phyloP scores from a whole-genome alignment of 306 rosid species.

The Rosa persica region DNA sequence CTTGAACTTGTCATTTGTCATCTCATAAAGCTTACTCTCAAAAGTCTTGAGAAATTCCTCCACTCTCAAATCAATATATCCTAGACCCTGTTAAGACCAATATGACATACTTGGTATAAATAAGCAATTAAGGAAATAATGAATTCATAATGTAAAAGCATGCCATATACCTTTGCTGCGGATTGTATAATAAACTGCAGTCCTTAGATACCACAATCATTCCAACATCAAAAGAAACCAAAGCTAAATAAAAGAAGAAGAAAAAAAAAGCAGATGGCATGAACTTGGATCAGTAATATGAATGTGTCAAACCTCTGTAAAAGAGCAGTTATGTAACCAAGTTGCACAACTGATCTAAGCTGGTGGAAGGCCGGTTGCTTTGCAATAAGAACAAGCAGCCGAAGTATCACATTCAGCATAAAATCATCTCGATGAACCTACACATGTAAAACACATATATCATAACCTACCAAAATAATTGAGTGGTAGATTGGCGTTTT shows the following conservation, averaged over 20 bases:
- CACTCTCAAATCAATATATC: slow-evolving; percentile 69
- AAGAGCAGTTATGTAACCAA: slow-evolving; percentile 80
- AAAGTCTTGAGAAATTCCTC: slow-evolving; percentile 77
- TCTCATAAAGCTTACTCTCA: slow-evolving; percentile 67
- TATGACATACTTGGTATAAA: slow-evolving; percentile 17
- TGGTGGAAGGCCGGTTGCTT: slow-evolving; percentile 98
- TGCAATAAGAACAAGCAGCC: slow-evolving; percentile 79
- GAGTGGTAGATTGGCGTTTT: neutral
- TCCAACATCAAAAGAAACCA: slow-evolving; percentile 39
- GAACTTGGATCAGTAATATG: slow-evolving; percentile 12
- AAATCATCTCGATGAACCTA: slow-evolving; percentile 88
- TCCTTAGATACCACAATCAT: slow-evolving; percentile 78
- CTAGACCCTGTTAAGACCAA: slow-evolving; percentile 61
- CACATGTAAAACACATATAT: slow-evolving; percentile 19
- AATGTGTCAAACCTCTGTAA: slow-evolving; percentile 58
- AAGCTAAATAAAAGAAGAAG: neutral
- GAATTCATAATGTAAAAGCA: slow-evolving; percentile 1
- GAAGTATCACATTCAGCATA: slow-evolving; percentile 83
- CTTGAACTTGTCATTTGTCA: slow-evolving; percentile 87
- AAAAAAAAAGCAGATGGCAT: slow-evolving; percentile 12
- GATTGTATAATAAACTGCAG: slow-evolving; percentile 84
- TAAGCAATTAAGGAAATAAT: slow-evolving; percentile 13
- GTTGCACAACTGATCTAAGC: slow-evolving; percentile 96
- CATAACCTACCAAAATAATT: neutral
- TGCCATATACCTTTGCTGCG: slow-evolving; percentile 66